A percentile compares a stretch with the other conserved stretches of the same genome.
Conservation (phyloP, 805 yeast genomes). For the Schwanniomyces pseudopolymorphus region DNA sequence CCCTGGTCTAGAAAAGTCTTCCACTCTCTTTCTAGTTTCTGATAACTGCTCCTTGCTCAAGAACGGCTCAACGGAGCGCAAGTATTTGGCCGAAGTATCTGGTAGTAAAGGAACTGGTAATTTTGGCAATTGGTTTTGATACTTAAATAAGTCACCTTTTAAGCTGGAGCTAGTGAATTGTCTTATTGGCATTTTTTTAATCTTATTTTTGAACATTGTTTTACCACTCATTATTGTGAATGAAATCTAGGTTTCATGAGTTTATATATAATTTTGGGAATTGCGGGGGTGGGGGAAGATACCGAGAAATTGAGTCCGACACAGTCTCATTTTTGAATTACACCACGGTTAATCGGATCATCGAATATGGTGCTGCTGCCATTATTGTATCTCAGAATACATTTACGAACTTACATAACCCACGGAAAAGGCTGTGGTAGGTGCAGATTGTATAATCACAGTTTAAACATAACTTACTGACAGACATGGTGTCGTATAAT, state of each 20-base stretch:
- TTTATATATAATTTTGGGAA: neutral
- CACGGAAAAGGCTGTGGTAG: neutral
- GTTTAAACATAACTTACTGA: no score
- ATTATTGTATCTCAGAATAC: neutral
- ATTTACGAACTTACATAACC: neutral
- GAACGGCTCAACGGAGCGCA: slow-evolving; percentile 71
- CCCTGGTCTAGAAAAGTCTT: slow-evolving; percentile 60
- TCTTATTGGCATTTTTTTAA: slow-evolving; percentile 15
- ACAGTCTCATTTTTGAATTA: neutral
- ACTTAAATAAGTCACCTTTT: slow-evolving; percentile 69
- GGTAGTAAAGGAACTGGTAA: slow-evolving; percentile 85
- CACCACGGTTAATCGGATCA: slow-evolving; percentile 1
- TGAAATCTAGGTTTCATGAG: no score
- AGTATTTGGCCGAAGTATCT: slow-evolving; percentile 67
- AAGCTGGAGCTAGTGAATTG: slow-evolving; percentile 26
- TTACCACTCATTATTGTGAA: neutral
- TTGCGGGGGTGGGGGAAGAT: slow-evolving; percentile 6
- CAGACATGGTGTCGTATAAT: no score
- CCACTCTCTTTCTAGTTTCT: slow-evolving; percentile 53
- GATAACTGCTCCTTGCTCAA: slow-evolving; percentile 51
- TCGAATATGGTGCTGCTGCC: neutral
- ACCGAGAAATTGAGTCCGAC: neutral
- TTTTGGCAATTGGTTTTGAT: slow-evolving; percentile 72
- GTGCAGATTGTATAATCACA: no score
- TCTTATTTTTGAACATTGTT: slow-evolving; percentile 9